Evolutionary conservation across 176 grass and related monocot genomes (phyloP).

Genomic region (Secale cereale): DNA sequence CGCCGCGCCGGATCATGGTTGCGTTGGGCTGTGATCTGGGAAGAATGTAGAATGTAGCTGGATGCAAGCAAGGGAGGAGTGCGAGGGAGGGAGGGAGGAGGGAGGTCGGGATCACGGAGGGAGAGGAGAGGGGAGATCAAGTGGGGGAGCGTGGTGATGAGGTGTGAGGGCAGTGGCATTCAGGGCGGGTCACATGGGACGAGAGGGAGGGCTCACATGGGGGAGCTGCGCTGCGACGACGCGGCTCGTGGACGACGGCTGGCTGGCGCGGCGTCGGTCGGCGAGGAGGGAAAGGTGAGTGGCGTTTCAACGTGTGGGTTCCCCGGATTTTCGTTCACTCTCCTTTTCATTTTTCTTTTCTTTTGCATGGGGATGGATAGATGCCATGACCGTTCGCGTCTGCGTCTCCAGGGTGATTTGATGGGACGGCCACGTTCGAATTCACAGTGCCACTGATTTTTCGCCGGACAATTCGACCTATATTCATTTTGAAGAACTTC

Average conservation of each 20-base stretch:
- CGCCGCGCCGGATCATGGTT: slow-evolving; percentile 10
- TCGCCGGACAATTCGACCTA: too few species aligned
- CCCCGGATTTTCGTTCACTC: neutral
- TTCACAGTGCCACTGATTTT: too few species aligned
- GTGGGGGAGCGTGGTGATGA: slow-evolving; percentile 8
- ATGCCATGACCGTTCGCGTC: too few species aligned
- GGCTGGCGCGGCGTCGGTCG: neutral
- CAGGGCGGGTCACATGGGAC: slow-evolving; percentile 22
- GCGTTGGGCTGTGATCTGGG: neutral
- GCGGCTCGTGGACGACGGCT: neutral
- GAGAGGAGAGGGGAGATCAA: neutral
- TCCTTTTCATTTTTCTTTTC: too few species aligned
- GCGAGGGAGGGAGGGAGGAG: neutral
- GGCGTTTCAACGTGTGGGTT: neutral
- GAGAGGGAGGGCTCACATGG: neutral
- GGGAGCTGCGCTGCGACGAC: neutral
- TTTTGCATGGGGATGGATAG: too few species aligned
- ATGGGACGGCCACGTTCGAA: too few species aligned
- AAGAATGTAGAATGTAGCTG: neutral
- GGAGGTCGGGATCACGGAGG: neutral
- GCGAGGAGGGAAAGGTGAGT: neutral
- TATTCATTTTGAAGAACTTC: too few species aligned
- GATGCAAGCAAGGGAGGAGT: neutral
- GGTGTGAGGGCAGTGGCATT: slow-evolving; percentile 16
- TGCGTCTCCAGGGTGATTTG: too few species aligned